Percentiles rank a stretch among this genome's conserved stretches.
Conservation (phyloP, 2,329 filamentous ascomycete genomes). For the Exophiala phaeomuriformis region DNA sequence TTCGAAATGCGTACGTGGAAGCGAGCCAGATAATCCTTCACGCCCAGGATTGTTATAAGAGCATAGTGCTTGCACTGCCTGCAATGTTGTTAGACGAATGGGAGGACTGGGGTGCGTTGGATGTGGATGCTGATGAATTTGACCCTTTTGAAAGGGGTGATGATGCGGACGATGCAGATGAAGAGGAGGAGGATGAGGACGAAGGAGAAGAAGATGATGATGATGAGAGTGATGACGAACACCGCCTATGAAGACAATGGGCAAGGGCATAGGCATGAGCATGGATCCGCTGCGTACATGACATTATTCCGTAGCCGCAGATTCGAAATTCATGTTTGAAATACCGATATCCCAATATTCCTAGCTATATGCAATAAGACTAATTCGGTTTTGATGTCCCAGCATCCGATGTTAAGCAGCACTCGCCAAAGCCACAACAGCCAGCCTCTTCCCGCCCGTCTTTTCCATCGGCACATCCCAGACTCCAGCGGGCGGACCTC, state of each 20-base stretch:
- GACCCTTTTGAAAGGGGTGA: conserved; percentile 13
- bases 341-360: not conserved
- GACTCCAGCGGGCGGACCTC: conserved; percentile 3
- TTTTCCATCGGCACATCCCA: conserved; percentile 21
- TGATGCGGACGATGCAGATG: conserved; percentile 1
- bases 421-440: conserved; percentile 13
- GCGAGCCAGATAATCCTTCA: conserved; percentile 11
- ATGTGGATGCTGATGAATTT: conserved; percentile 4
- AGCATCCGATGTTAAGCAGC: conserved; percentile 1
- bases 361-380: not conserved
- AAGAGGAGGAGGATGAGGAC: not conserved
- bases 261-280: no score
- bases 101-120: conserved; percentile 13
- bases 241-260: conserved; percentile 17
- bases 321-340: no score
- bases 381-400: no score
- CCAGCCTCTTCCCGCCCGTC: conserved; percentile 16
- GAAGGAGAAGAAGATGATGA: not conserved
- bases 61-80: conserved; percentile 1
- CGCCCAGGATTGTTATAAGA: not conserved
- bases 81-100: conserved; percentile 9
- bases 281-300: no score
- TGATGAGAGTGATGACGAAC: not conserved
- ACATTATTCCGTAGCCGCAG: no score
- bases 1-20: conserved; percentile 9